Percentiles rank a stretch among this genome's conserved stretches.
These are phyloP conservation scores for Gigaspora rosea DNA, from an alignment of 192 early-diverging fungal genomes.

Conservation along the genomic window DNA sequence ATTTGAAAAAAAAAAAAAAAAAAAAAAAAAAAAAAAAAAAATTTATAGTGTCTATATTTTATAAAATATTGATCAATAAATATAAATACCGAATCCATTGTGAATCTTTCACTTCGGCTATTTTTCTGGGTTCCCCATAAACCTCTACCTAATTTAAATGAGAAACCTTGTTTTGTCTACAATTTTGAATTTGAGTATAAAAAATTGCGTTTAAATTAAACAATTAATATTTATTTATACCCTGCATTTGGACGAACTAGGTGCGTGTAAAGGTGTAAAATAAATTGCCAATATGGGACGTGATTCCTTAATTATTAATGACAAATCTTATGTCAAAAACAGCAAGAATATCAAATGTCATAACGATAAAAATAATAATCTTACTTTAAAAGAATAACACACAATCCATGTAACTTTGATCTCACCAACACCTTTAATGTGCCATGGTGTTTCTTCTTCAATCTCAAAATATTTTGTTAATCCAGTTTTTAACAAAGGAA, in stretches of 20 bases:
- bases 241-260: conserved; percentile 23
- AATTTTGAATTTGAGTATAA: neutral
- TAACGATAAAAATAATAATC: neutral
- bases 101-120: conserved; percentile 67
- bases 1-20: neutral
- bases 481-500: conserved; percentile 47
- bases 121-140: conserved; percentile 53
- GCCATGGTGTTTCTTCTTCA: conserved; percentile 10
- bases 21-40: neutral
- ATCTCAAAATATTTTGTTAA: conserved; percentile 51
- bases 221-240: conserved; percentile 10
- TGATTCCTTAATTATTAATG: conserved; percentile 28
- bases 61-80: too few species aligned
- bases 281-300: conserved; percentile 42
- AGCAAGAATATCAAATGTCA: conserved; percentile 4
- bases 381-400: conserved; percentile 55
- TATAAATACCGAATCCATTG: conserved; percentile 62
- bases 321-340: neutral
- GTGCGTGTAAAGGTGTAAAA: conserved; percentile 33
- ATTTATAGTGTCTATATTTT: too few species aligned
- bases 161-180: conserved; percentile 22
- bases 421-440: conserved; percentile 37
- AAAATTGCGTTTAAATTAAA: neutral
- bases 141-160: conserved; percentile 50
- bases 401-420: conserved; percentile 61